A percentile compares a stretch with the other conserved stretches of the same genome.
These are phyloP conservation scores for Scheffersomyces spartinae DNA, from an alignment of 805 yeast species.

Conservation along the genomic window DNA sequence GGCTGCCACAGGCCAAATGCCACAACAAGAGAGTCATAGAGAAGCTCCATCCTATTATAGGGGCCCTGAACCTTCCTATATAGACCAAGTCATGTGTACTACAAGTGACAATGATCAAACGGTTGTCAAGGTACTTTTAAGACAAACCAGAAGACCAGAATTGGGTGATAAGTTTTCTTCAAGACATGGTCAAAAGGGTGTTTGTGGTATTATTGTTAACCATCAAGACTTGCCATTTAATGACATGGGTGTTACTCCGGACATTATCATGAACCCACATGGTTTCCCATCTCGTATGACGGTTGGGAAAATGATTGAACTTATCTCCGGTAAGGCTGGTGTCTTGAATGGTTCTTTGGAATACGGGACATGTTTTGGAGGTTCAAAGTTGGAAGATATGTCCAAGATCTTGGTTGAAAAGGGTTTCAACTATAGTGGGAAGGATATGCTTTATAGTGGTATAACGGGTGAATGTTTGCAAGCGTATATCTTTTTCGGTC, in stretches of 20 bases:
- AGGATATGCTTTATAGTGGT: slow-evolving; percentile 95
- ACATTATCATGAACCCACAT: slow-evolving; percentile 97
- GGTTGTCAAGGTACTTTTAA: slow-evolving; percentile 75
- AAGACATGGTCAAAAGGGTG: slow-evolving; percentile 98
- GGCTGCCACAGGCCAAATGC: slow-evolving; percentile 26
- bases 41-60: slow-evolving; percentile 88
- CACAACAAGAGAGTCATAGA: slow-evolving; percentile 49
- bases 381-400: slow-evolving; percentile 94
- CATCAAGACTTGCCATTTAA: slow-evolving; percentile 96
- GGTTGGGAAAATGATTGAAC: slow-evolving; percentile 95
- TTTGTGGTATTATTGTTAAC: slow-evolving; percentile 94
- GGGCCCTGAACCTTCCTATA: slow-evolving; percentile 91
- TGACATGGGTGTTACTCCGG: slow-evolving; percentile 87
- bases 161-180: slow-evolving; percentile 95
- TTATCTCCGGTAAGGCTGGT: slow-evolving; percentile 96
- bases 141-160: slow-evolving; percentile 97
- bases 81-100: slow-evolving; percentile 96
- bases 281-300: slow-evolving; percentile 99
- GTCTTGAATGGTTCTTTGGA: slow-evolving; percentile 84
- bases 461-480: slow-evolving; percentile 95
- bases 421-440: slow-evolving; percentile 92
- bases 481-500: slow-evolving; percentile 97
- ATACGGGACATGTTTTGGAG: slow-evolving; percentile 98
- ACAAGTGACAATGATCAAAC: slow-evolving; percentile 94
- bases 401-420: slow-evolving; percentile 77